phyloP scores from a whole-genome alignment of 2,329 filamentous ascomycete species.

The Curvularia sp. region DNA sequence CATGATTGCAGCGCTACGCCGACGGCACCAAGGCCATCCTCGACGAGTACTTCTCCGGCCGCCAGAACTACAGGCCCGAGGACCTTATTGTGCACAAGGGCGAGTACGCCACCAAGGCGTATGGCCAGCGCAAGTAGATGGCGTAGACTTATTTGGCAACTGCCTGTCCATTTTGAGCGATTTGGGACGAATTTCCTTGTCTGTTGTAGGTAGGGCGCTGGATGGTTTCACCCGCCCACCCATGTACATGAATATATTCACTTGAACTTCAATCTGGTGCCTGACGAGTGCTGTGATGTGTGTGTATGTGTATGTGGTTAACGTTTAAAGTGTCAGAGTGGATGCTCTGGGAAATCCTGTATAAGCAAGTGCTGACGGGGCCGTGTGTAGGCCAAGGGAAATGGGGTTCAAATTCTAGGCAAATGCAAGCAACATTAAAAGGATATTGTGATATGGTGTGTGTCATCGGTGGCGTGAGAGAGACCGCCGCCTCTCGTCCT shows the following conservation, averaged over 20 bases:
- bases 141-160: slow-evolving; percentile 11
- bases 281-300: background rate
- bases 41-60: slow-evolving; percentile 86
- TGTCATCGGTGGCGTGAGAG: slow-evolving; percentile 25
- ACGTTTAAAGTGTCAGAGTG: background rate
- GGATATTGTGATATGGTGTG: background rate
- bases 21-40: slow-evolving; percentile 88
- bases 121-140: slow-evolving; percentile 74
- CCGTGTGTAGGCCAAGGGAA: background rate
- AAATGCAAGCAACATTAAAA: background rate
- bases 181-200: slow-evolving; percentile 29
- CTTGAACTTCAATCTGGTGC: slow-evolving; percentile 22
- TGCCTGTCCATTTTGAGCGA: slow-evolving; percentile 21
- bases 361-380: background rate
- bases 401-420: slow-evolving; percentile 4
- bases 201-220: slow-evolving; percentile 16
- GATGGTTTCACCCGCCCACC: slow-evolving; percentile 28
- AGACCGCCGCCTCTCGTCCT: slow-evolving; percentile 33
- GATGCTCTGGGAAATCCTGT: background rate
- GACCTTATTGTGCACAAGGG: slow-evolving; percentile 90
- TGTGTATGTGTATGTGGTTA: background rate
- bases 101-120: slow-evolving; percentile 94
- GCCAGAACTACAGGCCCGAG: slow-evolving; percentile 84
- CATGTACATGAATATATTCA: slow-evolving; percentile 35
- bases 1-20: slow-evolving; percentile 64